Evolutionary conservation across 208 protist species (phyloP), one percentile per base, ranked within the genome.

Genomic region (Wallacemonas sp.): DNA sequence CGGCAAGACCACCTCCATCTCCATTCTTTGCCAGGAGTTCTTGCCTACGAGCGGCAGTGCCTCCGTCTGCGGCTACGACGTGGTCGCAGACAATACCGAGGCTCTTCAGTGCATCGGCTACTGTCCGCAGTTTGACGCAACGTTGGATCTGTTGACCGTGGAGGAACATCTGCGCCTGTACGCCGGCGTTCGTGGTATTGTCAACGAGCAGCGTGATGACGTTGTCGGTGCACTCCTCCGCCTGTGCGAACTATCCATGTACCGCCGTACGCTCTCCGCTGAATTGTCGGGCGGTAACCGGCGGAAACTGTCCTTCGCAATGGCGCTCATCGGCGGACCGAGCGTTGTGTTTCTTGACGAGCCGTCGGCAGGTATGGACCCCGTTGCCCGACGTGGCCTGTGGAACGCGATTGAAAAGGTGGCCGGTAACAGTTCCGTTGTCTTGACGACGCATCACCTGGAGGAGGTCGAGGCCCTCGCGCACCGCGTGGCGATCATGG

Each of bases 91-190:
- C 34, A 75, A 71, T 26, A 29, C 37, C 13, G 73, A 80, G 33
- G 83, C 82, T 15, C 65, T 87, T 34, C 79, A 54, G 55, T 86
- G 59, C 62, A 89, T 98, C 45, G 97, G 97, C 22, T 95, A 98
- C 54, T 99, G 97, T 79, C 96, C 96, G 46, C 97, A 99, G 79
- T 97, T 97, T 78, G 96, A 98, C 76, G 85, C 97, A 8, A 71
- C 92, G 1, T 87, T 96, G 52, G 84, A 92, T 29, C 76, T 98
- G 59, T 67, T 99, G 36, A 98, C 95, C 26, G 83, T 89, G 39
- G 58, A 89, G 21, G 96, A 99, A 70, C 96, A 98, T 77, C 63
- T 99, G 3, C n/a, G 66, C 30, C 81, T 97, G 9, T 97, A 85
- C 70, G 77, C 76, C 10, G 66, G 71, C 8, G 27, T 98, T 1